A percentile compares a stretch with the other conserved stretches of the same genome.
Conservation (phyloP, 2,329 filamentous ascomycete species). For the Diaporthe citrichinensis region DNA sequence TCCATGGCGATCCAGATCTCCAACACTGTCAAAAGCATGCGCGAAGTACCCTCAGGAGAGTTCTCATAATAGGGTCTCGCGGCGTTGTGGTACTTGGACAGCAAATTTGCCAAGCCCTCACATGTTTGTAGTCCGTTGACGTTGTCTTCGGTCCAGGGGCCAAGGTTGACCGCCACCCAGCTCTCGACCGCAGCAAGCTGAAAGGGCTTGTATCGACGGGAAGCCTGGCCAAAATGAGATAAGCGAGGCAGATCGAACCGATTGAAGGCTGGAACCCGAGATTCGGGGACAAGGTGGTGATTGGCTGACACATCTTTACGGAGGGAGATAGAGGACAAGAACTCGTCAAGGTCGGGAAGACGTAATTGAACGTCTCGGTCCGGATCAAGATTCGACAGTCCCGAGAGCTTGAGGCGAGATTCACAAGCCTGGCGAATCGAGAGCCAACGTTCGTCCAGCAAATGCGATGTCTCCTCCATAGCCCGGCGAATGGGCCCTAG, state of each 20-base stretch:
- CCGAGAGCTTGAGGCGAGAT: constrained; percentile 26
- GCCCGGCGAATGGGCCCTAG: background rate
- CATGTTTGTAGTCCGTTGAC: background rate
- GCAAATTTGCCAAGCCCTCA: constrained; percentile 19
- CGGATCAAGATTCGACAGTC: background rate
- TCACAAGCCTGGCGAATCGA: background rate
- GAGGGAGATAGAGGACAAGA: background rate
- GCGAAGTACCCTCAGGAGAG: constrained; percentile 62
- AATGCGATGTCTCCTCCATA: background rate
- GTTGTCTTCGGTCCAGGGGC: background rate
- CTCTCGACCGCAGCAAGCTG: background rate
- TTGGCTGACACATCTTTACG: background rate
- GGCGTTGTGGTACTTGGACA: constrained; percentile 51
- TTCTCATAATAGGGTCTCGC: constrained; percentile 52
- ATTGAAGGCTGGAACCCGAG: background rate
- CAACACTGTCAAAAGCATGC: constrained; percentile 68
- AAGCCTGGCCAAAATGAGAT: constrained; percentile 56
- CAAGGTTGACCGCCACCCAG: background rate
- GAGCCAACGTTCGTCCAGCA: constrained; percentile 7
- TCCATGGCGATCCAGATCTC: constrained; percentile 74
- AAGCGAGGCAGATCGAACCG: constrained; percentile 52
- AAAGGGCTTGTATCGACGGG: constrained; percentile 53
- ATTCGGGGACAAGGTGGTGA: background rate
- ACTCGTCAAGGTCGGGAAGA: constrained; percentile 28
- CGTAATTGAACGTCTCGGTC: background rate